Evolutionary conservation across 441 rosid genomes (phyloP), one percentile per base, ranked within the genome.

Genomic region (Pelargonium myrrhifolium): DNA sequence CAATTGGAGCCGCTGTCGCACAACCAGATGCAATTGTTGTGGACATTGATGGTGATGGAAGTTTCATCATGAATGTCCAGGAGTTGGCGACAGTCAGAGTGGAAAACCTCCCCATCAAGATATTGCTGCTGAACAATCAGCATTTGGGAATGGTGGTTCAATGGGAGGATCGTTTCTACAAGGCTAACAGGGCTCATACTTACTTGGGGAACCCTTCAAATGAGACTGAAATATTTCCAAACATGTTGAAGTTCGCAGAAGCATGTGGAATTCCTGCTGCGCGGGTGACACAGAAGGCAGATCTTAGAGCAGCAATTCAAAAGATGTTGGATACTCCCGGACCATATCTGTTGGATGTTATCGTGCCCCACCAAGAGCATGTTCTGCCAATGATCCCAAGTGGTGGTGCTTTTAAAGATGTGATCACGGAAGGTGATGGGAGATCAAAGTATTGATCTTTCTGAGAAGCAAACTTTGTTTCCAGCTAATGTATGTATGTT

Each of bases 101-200:
- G 40, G 97, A 93, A 79, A 89, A 88, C 45, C 89, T 93, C 15
- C 97, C 97, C 0, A 62, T 93, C 68, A 93, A 93, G 85, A 78
- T 93, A 69, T 22, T 93, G 62, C 71, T 91, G 55, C 51, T 93
- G 77, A 91, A 93, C 70, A 93, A 93, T 78, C 99, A 93, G 79
- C 99, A 91, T 76, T 81, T 91, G 75, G 99, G 99, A 3, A 93
- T 93, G 99, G 99, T 93, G 62, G 80, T 91, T 71, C 96, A 93
- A 35, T 93, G 96, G 97, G 99, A 93, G 76, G 99, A 89, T 77
- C 77, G 93, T 24, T 91, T 93, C 78, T 91, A 89, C 73, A 93
- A 93, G 81, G 88, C 99, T 53, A 91, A 93, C 72, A 73, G 99
- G 75, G 96, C 96, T 53, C 96, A 93, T 69, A 87, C 99, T 0